These are phyloP conservation scores for Niveomyces coronatus DNA, from an alignment of 2,329 filamentous ascomycete genomes.

Conservation along the genomic window DNA sequence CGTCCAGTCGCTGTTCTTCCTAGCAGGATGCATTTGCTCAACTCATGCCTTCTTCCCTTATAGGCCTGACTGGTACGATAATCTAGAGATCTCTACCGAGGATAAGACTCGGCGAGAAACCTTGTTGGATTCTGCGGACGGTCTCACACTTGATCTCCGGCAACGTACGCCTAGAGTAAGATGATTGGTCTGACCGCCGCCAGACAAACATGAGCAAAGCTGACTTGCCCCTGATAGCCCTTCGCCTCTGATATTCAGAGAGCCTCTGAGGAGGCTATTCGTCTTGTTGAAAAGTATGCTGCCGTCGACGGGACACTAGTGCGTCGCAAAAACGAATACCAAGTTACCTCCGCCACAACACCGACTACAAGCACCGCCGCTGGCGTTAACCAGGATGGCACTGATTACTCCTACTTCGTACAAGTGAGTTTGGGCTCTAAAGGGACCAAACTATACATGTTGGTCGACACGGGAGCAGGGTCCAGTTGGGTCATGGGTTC, in stretches of 20 bases:
- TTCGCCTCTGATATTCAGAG: constrained; percentile 22
- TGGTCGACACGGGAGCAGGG: constrained; percentile 56
- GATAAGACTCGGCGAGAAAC: constrained; percentile 17
- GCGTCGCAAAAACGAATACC: constrained; percentile 33
- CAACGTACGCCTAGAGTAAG: constrained; percentile 25
- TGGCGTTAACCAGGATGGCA: constrained; percentile 53
- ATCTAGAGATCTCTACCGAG: constrained; percentile 14
- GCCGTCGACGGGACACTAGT: constrained; percentile 1
- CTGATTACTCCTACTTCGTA: constrained; percentile 56
- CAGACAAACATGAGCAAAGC: background rate
- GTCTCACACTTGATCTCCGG: constrained; percentile 31
- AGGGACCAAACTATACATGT: constrained; percentile 45
- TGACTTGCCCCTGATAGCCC: constrained; percentile 17
- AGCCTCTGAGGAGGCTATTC: constrained; percentile 28
- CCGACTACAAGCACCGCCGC: constrained; percentile 38
- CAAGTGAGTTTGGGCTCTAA: constrained; percentile 46
- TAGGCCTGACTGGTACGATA: constrained; percentile 29
- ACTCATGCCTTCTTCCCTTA: constrained; percentile 40
- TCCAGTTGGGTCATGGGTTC: constrained; percentile 79
- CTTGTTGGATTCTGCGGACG: constrained; percentile 11
- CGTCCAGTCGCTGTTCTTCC: constrained; percentile 28
- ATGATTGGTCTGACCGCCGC: background rate
- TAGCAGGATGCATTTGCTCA: constrained; percentile 37
- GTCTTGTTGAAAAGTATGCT: constrained; percentile 31
- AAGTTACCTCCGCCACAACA: constrained; percentile 34